phyloP scores from a whole-genome alignment of 2,329 filamentous ascomycete genomes.

The Neoscytalidium dimidiatum region DNA sequence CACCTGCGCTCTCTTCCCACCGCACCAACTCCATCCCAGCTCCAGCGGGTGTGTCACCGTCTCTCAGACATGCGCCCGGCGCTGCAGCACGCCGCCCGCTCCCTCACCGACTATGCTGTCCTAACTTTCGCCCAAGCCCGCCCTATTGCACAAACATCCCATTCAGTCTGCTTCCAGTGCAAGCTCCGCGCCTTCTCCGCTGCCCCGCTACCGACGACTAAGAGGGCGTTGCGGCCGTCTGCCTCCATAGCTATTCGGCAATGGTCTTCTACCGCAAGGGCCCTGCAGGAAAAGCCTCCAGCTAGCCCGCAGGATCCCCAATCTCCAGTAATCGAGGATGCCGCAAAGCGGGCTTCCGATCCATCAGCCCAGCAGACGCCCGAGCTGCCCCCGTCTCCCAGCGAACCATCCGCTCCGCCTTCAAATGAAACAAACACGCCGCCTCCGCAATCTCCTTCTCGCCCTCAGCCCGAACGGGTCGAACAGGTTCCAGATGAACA shows the following conservation, averaged over 20 bases:
- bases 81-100: constrained; percentile 43
- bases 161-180: constrained; percentile 32
- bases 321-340: constrained; percentile 1
- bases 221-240: neutral
- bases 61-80: constrained; percentile 37
- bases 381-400: neutral
- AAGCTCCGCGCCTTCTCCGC: constrained; percentile 30
- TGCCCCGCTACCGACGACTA: neutral
- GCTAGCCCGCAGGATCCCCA: neutral
- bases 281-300: neutral
- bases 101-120: constrained; percentile 27
- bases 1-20: neutral
- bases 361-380: neutral
- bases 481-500: constrained; percentile 39
- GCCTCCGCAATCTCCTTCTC: neutral
- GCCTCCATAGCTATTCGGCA: neutral
- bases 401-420: neutral
- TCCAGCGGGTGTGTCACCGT: too few relatives aligned
- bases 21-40: neutral
- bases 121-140: constrained; percentile 15
- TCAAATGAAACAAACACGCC: neutral
- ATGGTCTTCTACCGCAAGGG: constrained; percentile 6
- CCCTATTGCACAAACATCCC: neutral
- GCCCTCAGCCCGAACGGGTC: constrained; percentile 26
- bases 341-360: neutral